These are phyloP conservation scores for Calonectria crousiana DNA, from an alignment of 2,329 filamentous ascomycete species.

Conservation along the genomic window DNA sequence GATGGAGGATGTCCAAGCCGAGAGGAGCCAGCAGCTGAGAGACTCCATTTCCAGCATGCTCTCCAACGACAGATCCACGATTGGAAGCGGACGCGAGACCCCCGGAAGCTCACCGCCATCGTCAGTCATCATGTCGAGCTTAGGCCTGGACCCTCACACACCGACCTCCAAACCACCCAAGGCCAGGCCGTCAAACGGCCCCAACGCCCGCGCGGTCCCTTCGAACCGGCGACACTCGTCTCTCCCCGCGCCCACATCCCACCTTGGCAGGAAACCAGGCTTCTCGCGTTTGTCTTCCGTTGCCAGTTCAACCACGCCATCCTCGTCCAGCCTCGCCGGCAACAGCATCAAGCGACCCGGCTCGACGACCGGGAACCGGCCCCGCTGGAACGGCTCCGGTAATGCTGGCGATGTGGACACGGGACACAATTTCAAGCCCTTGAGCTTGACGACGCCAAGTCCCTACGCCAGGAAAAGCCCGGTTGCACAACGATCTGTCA, in stretches of 20 bases:
- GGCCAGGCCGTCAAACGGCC: slow-evolving; percentile 61
- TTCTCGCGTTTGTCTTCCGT: slow-evolving; percentile 61
- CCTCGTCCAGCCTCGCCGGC: slow-evolving; percentile 51
- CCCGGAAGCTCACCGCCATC: slow-evolving; percentile 76
- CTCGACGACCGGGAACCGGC: slow-evolving; percentile 66
- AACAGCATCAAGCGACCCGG: slow-evolving; percentile 57
- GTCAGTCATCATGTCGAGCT: slow-evolving; percentile 70
- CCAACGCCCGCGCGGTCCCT: slow-evolving; percentile 60
- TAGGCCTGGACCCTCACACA: slow-evolving; percentile 63
- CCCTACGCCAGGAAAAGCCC: slow-evolving; percentile 64
- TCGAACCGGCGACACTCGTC: slow-evolving; percentile 60
- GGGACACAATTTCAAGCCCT: slow-evolving; percentile 76
- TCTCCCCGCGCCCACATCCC: slow-evolving; percentile 58
- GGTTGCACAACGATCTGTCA: slow-evolving; percentile 55
- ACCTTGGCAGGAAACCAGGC: slow-evolving; percentile 56
- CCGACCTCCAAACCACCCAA: slow-evolving; percentile 58
- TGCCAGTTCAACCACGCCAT: slow-evolving; percentile 56
- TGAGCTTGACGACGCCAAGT: slow-evolving; percentile 70
- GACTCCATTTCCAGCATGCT: slow-evolving; percentile 95
- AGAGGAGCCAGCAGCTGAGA: slow-evolving; percentile 80
- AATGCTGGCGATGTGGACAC: slow-evolving; percentile 73
- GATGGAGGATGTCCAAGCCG: slow-evolving; percentile 78
- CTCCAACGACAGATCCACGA: slow-evolving; percentile 81
- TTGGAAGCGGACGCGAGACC: slow-evolving; percentile 77
- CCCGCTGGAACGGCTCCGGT: slow-evolving; percentile 79